A percentile compares a stretch with the other conserved stretches of the same genome.
Conservation (phyloP, 164 flowering plant genomes). For the Berberis thunbergii region DNA sequence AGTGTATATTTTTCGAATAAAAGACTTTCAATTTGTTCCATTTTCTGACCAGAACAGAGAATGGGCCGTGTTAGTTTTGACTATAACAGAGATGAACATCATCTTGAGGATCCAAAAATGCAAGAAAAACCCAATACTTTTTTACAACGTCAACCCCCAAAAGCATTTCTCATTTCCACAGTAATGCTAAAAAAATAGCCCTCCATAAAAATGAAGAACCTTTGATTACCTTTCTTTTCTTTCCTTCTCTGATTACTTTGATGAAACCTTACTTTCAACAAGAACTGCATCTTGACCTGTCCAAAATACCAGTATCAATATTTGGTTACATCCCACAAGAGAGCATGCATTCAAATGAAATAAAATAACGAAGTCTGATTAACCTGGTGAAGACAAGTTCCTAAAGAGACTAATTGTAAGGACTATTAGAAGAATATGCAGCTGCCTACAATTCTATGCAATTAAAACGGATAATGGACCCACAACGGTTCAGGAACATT, state of each 20-base stretch:
- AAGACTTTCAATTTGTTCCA: no score
- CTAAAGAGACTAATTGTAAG: no score
- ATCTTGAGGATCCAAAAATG: not conserved
- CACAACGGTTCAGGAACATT: no score
- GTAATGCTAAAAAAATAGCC: not conserved
- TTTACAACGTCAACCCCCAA: not conserved
- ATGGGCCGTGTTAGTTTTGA: no score
- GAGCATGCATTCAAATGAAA: not conserved
- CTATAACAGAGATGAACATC: not conserved
- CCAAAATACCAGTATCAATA: conserved; percentile 6
- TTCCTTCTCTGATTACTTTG: conserved; percentile 43
- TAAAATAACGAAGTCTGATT: not conserved
- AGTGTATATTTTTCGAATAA: no score
- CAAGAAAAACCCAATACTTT: not conserved
- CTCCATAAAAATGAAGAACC: not conserved
- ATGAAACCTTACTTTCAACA: conserved; percentile 88
- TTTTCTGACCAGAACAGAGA: no score
- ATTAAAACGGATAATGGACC: no score
- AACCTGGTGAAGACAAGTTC: no score
- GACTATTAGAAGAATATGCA: no score
- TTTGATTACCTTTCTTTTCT: not conserved
- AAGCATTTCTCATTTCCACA: not conserved
- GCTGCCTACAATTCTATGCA: no score
- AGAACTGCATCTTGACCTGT: conserved; percentile 97
- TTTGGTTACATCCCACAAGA: conserved; percentile 1